phyloP scores from a whole-genome alignment of 768 basidiomycete species.

The Amylocystis lapponica region DNA sequence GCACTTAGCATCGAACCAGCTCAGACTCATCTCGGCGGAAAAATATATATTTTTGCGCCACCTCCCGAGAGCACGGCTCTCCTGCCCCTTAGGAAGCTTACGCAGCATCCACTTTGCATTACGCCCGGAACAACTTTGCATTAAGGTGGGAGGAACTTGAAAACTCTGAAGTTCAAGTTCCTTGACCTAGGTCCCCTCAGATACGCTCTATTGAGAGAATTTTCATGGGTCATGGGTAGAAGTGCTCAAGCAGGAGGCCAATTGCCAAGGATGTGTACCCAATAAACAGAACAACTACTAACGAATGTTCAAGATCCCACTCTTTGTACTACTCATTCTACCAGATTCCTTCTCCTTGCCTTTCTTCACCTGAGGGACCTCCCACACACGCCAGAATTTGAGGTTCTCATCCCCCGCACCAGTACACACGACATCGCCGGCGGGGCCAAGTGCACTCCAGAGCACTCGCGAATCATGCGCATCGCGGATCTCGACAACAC shows the following conservation, averaged over 20 bases:
- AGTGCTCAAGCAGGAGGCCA: background rate
- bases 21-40: too few relatives aligned
- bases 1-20: background rate
- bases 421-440: conserved; percentile 87
- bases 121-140: background rate
- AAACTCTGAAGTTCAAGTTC: too few relatives aligned
- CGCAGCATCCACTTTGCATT: too few relatives aligned
- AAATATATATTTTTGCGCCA: too few relatives aligned
- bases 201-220: background rate
- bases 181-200: background rate
- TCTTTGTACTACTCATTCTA: conserved; percentile 17
- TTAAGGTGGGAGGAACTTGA: background rate
- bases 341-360: conserved; percentile 38
- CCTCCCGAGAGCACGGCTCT: too few relatives aligned
- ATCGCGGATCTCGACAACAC: conserved; percentile 81
- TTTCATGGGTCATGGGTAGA: background rate
- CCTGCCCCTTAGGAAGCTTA: too few relatives aligned
- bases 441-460: conserved; percentile 79
- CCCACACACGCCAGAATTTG: conserved; percentile 94
- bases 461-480: conserved; percentile 92
- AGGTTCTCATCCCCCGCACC: conserved; percentile 94
- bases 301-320: conserved; percentile 21
- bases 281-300: conserved; percentile 1
- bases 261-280: background rate
- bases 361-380: conserved; percentile 50